Evolutionary conservation across 805 yeast species (phyloP).

Genomic region (Candida mattraensis): DNA sequence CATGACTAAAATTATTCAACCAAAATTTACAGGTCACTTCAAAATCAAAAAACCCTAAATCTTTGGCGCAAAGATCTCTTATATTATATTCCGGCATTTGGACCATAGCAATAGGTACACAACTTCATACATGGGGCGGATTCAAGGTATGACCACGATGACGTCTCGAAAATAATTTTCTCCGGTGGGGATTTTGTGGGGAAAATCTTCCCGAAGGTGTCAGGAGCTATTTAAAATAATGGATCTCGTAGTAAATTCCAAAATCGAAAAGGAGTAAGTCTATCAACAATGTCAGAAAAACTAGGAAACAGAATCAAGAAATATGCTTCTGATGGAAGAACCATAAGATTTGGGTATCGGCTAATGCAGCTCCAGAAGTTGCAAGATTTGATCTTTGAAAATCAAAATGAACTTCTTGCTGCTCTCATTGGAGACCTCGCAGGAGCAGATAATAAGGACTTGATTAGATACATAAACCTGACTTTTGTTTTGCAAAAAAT

Average conservation of each 20-base stretch:
- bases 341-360: conserved; percentile 10
- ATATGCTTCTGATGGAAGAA: conserved; percentile 11
- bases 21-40: too few species aligned
- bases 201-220: conserved; percentile 1
- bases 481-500: conserved; percentile 6
- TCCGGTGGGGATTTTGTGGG: conserved; percentile 5
- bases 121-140: too few species aligned
- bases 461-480: conserved; percentile 2
- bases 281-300: conserved; percentile 4
- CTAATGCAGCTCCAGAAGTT: conserved; percentile 7
- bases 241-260: not conserved
- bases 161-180: conserved; percentile 1
- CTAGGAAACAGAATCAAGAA: conserved; percentile 3
- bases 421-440: conserved; percentile 3
- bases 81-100: not conserved
- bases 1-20: too few species aligned
- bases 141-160: too few species aligned
- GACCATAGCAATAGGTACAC: too few species aligned
- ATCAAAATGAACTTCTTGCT: conserved; percentile 3
- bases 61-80: not conserved
- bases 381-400: conserved; percentile 10
- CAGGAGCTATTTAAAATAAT: conserved; percentile 1
- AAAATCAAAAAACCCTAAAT: too few species aligned
- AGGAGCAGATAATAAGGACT: not conserved
- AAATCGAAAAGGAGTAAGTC: not conserved